These are phyloP conservation scores for Aspergillus hancockii DNA, from an alignment of 495 filamentous ascomycete species.

Conservation along the genomic window DNA sequence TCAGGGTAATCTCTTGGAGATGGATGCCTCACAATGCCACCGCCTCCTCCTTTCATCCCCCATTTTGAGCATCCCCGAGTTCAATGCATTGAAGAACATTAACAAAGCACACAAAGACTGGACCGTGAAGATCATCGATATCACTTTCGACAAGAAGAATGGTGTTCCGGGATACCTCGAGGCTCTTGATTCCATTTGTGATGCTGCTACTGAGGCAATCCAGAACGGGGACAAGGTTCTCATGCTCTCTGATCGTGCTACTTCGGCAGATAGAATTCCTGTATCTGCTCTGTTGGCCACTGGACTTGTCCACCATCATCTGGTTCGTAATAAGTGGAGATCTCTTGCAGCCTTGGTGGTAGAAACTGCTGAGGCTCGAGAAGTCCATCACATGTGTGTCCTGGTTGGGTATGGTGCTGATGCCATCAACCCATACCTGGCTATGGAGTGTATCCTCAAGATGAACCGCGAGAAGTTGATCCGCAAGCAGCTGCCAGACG, in stretches of 20 bases:
- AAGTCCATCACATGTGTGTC: conserved; percentile 99
- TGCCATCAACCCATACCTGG: conserved; percentile 94
- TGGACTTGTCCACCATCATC: conserved; percentile 94
- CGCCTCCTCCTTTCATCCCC: conserved; percentile 86
- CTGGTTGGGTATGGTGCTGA: conserved; percentile 95
- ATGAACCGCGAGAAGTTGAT: conserved; percentile 95
- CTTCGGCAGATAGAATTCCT: conserved; percentile 78
- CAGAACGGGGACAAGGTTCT: conserved; percentile 83
- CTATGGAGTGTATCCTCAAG: conserved; percentile 98
- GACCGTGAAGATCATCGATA: conserved; percentile 92
- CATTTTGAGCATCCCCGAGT: conserved; percentile 87
- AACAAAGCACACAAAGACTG: conserved; percentile 73
- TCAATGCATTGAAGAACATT: conserved; percentile 86
- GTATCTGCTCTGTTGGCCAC: conserved; percentile 89
- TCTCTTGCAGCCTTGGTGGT: conserved; percentile 85
- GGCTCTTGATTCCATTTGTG: conserved; percentile 87
- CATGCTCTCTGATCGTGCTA: conserved; percentile 88
- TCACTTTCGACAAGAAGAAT: conserved; percentile 90
- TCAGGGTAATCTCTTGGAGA: conserved; percentile 95
- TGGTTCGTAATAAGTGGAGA: conserved; percentile 96
- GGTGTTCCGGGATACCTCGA: conserved; percentile 85
- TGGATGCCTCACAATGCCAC: conserved; percentile 87
- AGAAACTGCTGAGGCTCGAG: conserved; percentile 95
- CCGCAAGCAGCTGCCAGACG: conserved; percentile 82
- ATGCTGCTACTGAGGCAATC: conserved; percentile 82